These are phyloP conservation scores for Microdochium bolleyi DNA, from an alignment of 2,329 filamentous ascomycete species.

Conservation along the genomic window DNA sequence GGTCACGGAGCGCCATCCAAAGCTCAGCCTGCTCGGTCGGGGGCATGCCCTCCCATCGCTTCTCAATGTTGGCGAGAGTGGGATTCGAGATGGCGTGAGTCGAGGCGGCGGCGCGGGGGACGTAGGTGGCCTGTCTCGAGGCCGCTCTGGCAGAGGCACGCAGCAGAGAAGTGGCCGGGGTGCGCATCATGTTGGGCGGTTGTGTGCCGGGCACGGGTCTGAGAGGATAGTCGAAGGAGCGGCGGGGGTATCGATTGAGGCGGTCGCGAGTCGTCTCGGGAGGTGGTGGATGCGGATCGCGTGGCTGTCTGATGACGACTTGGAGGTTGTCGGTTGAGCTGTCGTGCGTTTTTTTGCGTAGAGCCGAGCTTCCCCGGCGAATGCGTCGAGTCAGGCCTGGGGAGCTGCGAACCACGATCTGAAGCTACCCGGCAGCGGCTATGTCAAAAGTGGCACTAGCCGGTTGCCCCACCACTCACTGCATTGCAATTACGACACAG, in stretches of 20 bases:
- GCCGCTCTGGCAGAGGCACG: slow-evolving; percentile 34
- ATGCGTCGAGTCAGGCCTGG: background rate
- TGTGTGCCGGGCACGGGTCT: slow-evolving; percentile 1
- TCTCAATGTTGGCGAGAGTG: slow-evolving; percentile 96
- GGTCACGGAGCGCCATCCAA: slow-evolving; percentile 96
- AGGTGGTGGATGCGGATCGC: slow-evolving; percentile 1
- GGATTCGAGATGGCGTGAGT: slow-evolving; percentile 97
- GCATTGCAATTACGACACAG: background rate
- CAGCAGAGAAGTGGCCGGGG: slow-evolving; percentile 43
- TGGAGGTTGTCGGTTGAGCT: background rate
- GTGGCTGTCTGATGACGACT: slow-evolving; percentile 6
- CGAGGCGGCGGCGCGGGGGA: slow-evolving; percentile 48
- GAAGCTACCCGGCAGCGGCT: background rate
- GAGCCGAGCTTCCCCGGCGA: slow-evolving; percentile 2
- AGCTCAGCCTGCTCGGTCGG: slow-evolving; percentile 98
- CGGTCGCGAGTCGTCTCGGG: slow-evolving; percentile 5
- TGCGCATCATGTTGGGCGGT: slow-evolving; percentile 42
- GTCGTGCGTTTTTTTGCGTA: slow-evolving; percentile 4
- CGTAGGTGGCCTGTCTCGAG: slow-evolving; percentile 23
- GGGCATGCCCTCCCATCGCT: slow-evolving; percentile 97
- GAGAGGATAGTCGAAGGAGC: slow-evolving; percentile 10
- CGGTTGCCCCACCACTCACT: background rate
- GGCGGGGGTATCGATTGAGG: slow-evolving; percentile 16
- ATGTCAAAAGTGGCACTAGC: background rate
- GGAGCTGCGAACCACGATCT: background rate